Percentiles rank a stretch among this genome's conserved stretches.
phyloP scores from a whole-genome alignment of 1,284 basidiomycete species.

The Somion occarium region DNA sequence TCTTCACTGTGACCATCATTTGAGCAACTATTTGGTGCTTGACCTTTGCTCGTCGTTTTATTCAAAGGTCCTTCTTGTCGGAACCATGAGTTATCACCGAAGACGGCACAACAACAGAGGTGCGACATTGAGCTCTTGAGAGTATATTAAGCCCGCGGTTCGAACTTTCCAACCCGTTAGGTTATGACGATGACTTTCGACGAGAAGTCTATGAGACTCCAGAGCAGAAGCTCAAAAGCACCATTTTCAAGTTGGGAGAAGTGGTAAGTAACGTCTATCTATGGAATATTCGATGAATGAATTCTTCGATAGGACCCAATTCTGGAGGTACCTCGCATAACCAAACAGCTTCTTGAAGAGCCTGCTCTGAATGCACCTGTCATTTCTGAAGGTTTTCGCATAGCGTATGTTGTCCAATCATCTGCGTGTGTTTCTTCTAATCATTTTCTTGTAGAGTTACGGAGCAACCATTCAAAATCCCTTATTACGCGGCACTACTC shows the following conservation, averaged over 20 bases:
- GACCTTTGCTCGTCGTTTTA: no score
- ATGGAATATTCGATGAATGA: not conserved
- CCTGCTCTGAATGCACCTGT: conserved; percentile 51
- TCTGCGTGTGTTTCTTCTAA: conserved; percentile 3
- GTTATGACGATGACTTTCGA: conserved; percentile 43
- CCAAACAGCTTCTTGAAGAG: conserved; percentile 59
- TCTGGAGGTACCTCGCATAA: conserved; percentile 65
- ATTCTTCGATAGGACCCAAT: conserved; percentile 50
- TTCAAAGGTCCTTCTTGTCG: no score
- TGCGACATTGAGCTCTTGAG: conserved; percentile 26
- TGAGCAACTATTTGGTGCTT: no score
- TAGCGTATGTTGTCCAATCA: conserved; percentile 47
- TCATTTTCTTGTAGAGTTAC: conserved; percentile 49
- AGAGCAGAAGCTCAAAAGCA: conserved; percentile 64
- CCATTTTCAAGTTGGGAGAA: conserved; percentile 76
- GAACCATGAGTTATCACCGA: conserved; percentile 41
- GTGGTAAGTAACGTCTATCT: conserved; percentile 79
- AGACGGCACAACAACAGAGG: conserved; percentile 44
- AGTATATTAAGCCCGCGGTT: not conserved
- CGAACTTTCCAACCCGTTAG: not conserved
- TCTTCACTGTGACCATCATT: no score
- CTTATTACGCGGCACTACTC: conserved; percentile 82
- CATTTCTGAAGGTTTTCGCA: conserved; percentile 72
- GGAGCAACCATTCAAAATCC: conserved; percentile 90
- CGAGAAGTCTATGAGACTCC: conserved; percentile 64